Evolutionary conservation across 164 flowering plant species (phyloP), one percentile per base, ranked within the genome.

Genomic region (Piper betle): DNA sequence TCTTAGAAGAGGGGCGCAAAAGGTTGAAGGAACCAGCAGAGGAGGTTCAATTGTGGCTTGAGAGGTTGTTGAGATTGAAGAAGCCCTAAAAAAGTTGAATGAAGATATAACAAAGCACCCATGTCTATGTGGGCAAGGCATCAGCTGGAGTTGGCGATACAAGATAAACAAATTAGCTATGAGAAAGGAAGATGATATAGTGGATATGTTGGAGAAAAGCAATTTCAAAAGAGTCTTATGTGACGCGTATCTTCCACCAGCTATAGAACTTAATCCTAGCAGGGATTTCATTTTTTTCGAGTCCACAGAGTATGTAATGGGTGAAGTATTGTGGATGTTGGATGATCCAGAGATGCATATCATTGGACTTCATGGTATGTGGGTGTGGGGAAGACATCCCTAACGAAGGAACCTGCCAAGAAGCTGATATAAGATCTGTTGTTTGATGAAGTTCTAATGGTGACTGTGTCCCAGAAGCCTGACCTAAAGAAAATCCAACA

Each of bases 361-460:
- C 38, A 43, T 63, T 33, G 66, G 66, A 6, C 53, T 63, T 3
- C 56, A 41, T 41, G 66, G 69, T 38, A 11, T 39, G 62, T 1
- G n/a, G 46, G 52, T 40, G 37, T 59, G 16, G 64, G 62, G 13
- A 37, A 59, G 56, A 67, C 70, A 5, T 61, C 52, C 20, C 39
- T 62, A 19, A 62, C 61, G 61, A 62, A 62, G 40, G 39, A 62
- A 61, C 25, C 61, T 0, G 65, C 56, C 46, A 61, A 57, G 5
- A 55, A 50, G 57, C 25, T 56, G 37, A 61, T 0, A 57, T 39
- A 18, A 39, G 64, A 56, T 6, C 38, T 37, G 50, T n/a, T 57
- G 46, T 67, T 46, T 50, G 18, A 67, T 37, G 65, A 48, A 20
- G 65, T 67, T 38, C 40, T 67, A 19, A 67, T 61, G 70, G 62